A percentile compares a stretch with the other conserved stretches of the same genome.
Evolutionary conservation across 1,139 yeast species (phyloP).

Genomic region (Debaryomycetaceae sp.): DNA sequence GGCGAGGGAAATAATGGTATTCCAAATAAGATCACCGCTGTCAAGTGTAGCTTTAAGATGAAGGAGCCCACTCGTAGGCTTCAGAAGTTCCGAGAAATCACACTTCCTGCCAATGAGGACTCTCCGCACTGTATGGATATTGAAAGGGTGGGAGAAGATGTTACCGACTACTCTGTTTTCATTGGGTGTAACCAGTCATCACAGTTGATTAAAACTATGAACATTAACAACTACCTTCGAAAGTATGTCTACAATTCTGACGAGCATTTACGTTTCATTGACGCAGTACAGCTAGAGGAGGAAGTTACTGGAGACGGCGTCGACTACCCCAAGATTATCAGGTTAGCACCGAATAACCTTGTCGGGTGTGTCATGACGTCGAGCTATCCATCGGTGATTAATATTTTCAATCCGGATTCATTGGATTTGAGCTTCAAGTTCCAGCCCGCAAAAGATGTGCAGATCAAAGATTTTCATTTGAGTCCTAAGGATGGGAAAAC

Average conservation of each 20-base stretch:
- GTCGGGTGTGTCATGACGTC: constrained; percentile 66
- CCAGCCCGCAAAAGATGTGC: constrained; percentile 15
- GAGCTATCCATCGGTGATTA: constrained; percentile 53
- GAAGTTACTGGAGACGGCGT: constrained; percentile 32
- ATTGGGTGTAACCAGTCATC: constrained; percentile 73
- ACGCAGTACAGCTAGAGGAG: constrained; percentile 53
- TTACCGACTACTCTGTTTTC: constrained; percentile 47
- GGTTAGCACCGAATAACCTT: constrained; percentile 50
- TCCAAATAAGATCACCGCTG: constrained; percentile 78
- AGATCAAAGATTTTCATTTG: constrained; percentile 27
- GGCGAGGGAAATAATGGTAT: constrained; percentile 90
- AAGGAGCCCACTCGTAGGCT: constrained; percentile 48
- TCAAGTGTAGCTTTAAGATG: constrained; percentile 55
- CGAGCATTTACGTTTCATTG: constrained; percentile 60
- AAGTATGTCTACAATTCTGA: constrained; percentile 55
- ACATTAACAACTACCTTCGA: constrained; percentile 67
- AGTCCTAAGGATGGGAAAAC: constrained; percentile 48
- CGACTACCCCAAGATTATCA: constrained; percentile 59
- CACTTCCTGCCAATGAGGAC: constrained; percentile 61
- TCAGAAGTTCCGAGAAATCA: constrained; percentile 61
- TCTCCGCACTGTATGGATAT: constrained; percentile 71
- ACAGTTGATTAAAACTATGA: constrained; percentile 54
- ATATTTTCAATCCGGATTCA: constrained; percentile 55
- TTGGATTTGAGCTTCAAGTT: constrained; percentile 34
- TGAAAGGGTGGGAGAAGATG: constrained; percentile 22